These are phyloP conservation scores for Globisporangium polare DNA, from an alignment of 352 stramenopile species.

Conservation along the genomic window DNA sequence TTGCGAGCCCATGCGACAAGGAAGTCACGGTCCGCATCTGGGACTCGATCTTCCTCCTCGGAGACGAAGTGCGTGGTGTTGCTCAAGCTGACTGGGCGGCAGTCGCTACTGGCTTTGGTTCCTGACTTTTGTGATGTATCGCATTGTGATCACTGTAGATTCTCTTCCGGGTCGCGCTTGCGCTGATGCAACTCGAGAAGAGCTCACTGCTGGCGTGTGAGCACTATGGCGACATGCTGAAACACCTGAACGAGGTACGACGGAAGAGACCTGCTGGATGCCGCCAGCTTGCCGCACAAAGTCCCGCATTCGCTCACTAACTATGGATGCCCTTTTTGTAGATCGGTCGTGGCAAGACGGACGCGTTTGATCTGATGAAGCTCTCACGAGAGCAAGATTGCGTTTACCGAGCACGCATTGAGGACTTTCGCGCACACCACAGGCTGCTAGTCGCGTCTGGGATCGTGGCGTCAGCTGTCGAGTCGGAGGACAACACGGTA, in stretches of 20 bases:
- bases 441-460: conserved; percentile 74
- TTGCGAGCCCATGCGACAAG: conserved; percentile 72
- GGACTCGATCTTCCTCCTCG: conserved; percentile 81
- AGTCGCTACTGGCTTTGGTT: neutral
- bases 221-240: conserved; percentile 76
- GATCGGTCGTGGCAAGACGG: conserved; percentile 51
- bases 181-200: conserved; percentile 69
- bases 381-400: conserved; percentile 58
- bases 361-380: conserved; percentile 45
- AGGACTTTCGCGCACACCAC: conserved; percentile 84
- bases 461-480: conserved; percentile 68
- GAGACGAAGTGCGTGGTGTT: conserved; percentile 52
- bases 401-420: conserved; percentile 62
- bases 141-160: conserved; percentile 26
- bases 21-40: conserved; percentile 78
- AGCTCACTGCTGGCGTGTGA: conserved; percentile 48
- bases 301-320: no score
- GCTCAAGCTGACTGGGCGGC: neutral
- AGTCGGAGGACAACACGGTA: conserved; percentile 26
- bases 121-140: neutral
- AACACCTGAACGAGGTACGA: conserved; percentile 73
- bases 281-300: no score
- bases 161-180: conserved; percentile 72
- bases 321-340: conserved; percentile 14
- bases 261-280: no score